Conservation (phyloP, 108 stramenopile species). For the Nitzschia putrida region DNA sequence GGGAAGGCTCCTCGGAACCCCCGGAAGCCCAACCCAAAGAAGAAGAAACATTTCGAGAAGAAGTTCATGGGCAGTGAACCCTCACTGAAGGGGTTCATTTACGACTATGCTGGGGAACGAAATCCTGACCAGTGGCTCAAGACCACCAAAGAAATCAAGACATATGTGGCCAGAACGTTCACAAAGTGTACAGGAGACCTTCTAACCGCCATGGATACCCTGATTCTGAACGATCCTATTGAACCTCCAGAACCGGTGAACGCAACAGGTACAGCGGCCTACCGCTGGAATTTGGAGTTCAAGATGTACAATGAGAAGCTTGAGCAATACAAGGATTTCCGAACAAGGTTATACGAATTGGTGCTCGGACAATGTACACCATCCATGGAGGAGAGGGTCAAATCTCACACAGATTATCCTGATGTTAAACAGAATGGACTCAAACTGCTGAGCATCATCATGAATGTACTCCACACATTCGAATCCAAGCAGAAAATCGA, state of each 20-base stretch:
- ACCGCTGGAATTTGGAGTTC: not conserved
- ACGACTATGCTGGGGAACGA: not conserved
- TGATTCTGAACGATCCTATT: not conserved
- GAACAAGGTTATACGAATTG: not conserved
- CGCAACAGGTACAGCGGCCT: not conserved
- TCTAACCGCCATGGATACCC: not conserved
- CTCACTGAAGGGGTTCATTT: not conserved
- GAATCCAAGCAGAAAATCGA: not conserved
- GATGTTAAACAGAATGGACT: not conserved
- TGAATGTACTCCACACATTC: not conserved
- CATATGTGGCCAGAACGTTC: not conserved
- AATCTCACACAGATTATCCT: not conserved
- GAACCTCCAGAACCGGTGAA: not conserved
- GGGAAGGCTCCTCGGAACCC: no score
- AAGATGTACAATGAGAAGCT: not conserved
- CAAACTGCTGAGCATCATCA: conserved; percentile 16
- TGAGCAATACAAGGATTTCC: not conserved
- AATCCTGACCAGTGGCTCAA: not conserved
- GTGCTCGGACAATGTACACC: conserved; percentile 30
- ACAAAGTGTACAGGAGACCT: not conserved
- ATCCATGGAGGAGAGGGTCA: not conserved
- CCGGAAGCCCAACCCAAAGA: no score
- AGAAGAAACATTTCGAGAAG: no score
- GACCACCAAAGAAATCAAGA: not conserved
- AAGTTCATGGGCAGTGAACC: not conserved